Percentiles rank a stretch among this genome's conserved stretches.
Evolutionary conservation across 2,329 filamentous ascomycete species (phyloP).

Genomic region (Xylariaceae sp.): DNA sequence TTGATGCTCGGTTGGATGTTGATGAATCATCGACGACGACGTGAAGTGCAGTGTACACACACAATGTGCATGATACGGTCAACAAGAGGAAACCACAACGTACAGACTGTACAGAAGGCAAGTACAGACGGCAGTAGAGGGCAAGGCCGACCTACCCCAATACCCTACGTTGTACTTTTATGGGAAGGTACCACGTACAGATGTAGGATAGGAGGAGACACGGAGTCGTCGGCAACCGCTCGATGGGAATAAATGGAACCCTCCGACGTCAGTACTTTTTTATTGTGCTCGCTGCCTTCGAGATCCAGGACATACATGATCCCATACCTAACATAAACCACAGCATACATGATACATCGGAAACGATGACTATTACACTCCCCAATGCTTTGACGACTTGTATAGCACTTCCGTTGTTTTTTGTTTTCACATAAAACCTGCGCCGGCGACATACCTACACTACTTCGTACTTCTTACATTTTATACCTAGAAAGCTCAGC

Average conservation of each 20-base stretch:
- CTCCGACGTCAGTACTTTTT: constrained; percentile 28
- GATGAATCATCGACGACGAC: not conserved
- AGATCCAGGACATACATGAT: too few relatives aligned
- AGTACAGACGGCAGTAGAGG: too few relatives aligned
- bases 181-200: not conserved
- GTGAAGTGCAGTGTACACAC: not conserved
- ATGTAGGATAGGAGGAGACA: not conserved
- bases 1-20: not conserved
- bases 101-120: too few relatives aligned
- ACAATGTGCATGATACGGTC: not conserved
- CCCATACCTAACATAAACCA: too few relatives aligned
- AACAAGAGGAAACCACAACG: too few relatives aligned
- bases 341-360: not conserved
- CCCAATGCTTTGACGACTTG: not conserved
- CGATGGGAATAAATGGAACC: not conserved
- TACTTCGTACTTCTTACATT: too few relatives aligned
- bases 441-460: not conserved
- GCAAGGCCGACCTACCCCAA: too few relatives aligned
- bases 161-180: too few relatives aligned
- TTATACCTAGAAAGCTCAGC: too few relatives aligned
- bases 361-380: constrained; percentile 30
- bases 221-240: not conserved
- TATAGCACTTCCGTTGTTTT: not conserved
- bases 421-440: not conserved
- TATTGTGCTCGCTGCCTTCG: not conserved